Percentiles rank a stretch among this genome's conserved stretches.
phyloP scores from a whole-genome alignment of 1,284 basidiomycete species.

The Pascua guehoae region DNA sequence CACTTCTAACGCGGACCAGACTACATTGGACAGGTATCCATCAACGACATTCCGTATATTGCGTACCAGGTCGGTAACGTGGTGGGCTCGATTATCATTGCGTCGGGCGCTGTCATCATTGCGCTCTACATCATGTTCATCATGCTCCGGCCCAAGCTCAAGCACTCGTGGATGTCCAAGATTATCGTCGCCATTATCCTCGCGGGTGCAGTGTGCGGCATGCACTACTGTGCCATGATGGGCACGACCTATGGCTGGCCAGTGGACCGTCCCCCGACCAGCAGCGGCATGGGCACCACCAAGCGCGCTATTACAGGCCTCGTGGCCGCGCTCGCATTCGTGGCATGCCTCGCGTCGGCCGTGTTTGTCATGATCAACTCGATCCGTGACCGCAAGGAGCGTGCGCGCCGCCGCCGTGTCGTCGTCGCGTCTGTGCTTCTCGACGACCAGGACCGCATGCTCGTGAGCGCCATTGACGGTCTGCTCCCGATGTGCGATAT shows the following conservation, averaged over 20 bases:
- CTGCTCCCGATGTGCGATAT: constrained; percentile 51
- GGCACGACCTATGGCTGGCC: constrained; percentile 45
- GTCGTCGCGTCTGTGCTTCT: constrained; percentile 50
- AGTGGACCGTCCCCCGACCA: constrained; percentile 17
- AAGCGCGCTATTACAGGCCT: constrained; percentile 49
- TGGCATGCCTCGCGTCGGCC: constrained; percentile 48
- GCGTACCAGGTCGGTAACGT: constrained; percentile 47
- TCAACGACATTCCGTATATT: constrained; percentile 49
- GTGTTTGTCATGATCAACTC: constrained; percentile 47
- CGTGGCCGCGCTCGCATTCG: constrained; percentile 48
- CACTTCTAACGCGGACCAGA: constrained; percentile 31
- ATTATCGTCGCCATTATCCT: constrained; percentile 48
- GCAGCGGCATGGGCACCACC: constrained; percentile 30
- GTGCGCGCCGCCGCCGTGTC: constrained; percentile 47
- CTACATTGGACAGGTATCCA: constrained; percentile 52
- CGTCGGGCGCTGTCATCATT: constrained; percentile 48
- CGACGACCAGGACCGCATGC: constrained; percentile 47
- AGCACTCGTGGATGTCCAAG: constrained; percentile 51
- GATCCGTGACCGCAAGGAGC: constrained; percentile 39
- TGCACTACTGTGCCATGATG: constrained; percentile 49
- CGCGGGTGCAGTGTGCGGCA: constrained; percentile 46
- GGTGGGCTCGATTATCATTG: constrained; percentile 50
- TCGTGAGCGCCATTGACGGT: constrained; percentile 51
- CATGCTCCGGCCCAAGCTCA: constrained; percentile 52
- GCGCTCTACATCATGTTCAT: constrained; percentile 54